These are phyloP conservation scores for Termitomyces sp. DNA, from an alignment of 768 basidiomycete species.

Conservation along the genomic window DNA sequence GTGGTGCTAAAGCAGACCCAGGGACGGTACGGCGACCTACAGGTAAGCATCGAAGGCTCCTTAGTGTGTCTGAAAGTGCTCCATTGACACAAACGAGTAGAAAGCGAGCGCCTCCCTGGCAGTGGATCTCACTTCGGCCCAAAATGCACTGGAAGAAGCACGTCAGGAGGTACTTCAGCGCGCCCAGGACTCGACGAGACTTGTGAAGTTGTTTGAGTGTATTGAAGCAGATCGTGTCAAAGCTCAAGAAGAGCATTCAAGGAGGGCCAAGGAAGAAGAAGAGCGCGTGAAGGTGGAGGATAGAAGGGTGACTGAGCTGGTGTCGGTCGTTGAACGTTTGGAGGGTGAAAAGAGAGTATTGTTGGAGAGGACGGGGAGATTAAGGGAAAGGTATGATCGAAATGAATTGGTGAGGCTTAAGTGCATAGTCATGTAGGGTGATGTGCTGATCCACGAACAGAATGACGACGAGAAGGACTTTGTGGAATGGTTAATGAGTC, in stretches of 20 bases:
- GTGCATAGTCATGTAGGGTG: neutral
- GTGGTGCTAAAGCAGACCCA: constrained; percentile 35
- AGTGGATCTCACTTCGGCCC: constrained; percentile 26
- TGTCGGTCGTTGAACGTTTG: constrained; percentile 13
- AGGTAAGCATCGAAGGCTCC: constrained; percentile 1
- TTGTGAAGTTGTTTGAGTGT: constrained; percentile 9
- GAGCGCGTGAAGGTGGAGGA: constrained; percentile 9
- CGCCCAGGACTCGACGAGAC: constrained; percentile 14
- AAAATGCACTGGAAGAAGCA: constrained; percentile 27
- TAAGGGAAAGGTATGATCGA: neutral
- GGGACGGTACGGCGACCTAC: constrained; percentile 21
- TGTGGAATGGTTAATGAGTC: constrained; percentile 6
- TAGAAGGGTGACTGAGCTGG: constrained; percentile 12
- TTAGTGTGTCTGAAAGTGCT: neutral
- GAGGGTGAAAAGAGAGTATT: constrained; percentile 22
- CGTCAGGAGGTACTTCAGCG: constrained; percentile 20
- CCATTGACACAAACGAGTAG: constrained; percentile 13
- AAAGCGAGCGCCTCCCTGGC: constrained; percentile 27
- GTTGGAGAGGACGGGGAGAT: constrained; percentile 17
- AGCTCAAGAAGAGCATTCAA: constrained; percentile 9
- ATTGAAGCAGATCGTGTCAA: constrained; percentile 10
- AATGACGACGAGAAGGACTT: neutral
- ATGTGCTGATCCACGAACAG: neutral
- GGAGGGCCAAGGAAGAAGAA: constrained; percentile 11
- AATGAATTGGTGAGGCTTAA: constrained; percentile 36